Evolutionary conservation across 192 early-diverging fungal species (phyloP), one percentile per base, ranked within the genome.

Genomic region (Cetraspora pellucida): DNA sequence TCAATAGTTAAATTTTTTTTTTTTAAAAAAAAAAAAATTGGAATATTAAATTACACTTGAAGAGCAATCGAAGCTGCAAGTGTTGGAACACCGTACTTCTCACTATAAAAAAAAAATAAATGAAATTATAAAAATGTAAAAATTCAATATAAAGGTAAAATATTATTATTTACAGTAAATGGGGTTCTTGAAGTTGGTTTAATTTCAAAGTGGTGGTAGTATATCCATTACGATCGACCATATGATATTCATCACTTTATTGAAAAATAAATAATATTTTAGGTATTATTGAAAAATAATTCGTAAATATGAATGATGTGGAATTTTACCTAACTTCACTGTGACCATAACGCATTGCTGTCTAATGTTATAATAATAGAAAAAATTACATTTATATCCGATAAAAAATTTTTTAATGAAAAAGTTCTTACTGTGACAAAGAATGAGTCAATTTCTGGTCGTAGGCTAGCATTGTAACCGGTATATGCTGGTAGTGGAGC

Each of bases 211-310:
- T 63, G 8, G 28, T 23, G 9, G 65, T 3, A n/a, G 10, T n/a
- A 10, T 66, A n/a, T 19, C 64, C 64, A 2, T 65, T 14, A 23
- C 47, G 21, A 52, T 76, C 44, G 2, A 65, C 19, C 17, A 76
- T 76, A 30, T 76, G 11, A 49, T 76, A 76, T 14, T 19, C 10
- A 27, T 76, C 61, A 23, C 74, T 50, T 23, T 37, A 37, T 37
- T 3, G 31, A 37, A 37, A 37, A 37, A 37, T 37, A 37, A 5
- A 37, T 3, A 37, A 37, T 37, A 3, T 37, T 3, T 37, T 37
- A 37, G 5, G n/a, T n/a, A n/a, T n/a, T 37, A 37, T 37, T 37
- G 31, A 5, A 37, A 37, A 37, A 37, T 37, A 37, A 37, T 3
- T 37, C n/a, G n/a, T 37, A 37, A 37, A 3, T 3, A 37, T 1